These are phyloP conservation scores for Coemansia aciculifera DNA, from an alignment of 192 early-diverging fungal genomes.

Conservation along the genomic window DNA sequence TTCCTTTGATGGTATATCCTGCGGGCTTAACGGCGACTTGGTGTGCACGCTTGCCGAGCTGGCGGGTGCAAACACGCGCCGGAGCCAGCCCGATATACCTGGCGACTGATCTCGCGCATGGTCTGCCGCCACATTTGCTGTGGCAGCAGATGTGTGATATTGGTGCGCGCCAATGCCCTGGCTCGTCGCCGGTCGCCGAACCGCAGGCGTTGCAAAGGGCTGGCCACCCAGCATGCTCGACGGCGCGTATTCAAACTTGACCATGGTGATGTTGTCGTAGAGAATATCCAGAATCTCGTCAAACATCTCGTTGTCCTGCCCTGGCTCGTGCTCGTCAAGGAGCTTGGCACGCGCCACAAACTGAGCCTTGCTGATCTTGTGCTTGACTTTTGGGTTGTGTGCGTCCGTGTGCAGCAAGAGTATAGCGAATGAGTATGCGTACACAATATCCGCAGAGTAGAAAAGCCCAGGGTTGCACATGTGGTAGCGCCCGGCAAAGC, in stretches of 20 bases:
- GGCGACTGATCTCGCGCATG: constrained; percentile 19
- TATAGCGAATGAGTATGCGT: constrained; percentile 78
- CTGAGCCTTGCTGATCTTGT: constrained; percentile 81
- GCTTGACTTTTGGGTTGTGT: constrained; percentile 76
- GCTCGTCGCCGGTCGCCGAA: not conserved
- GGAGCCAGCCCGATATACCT: constrained; percentile 45
- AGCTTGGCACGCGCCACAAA: constrained; percentile 70
- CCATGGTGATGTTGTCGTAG: constrained; percentile 55
- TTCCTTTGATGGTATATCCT: constrained; percentile 42
- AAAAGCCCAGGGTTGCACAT: constrained; percentile 67
- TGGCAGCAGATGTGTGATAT: not conserved
- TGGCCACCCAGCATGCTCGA: constrained; percentile 4
- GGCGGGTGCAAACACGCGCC: constrained; percentile 45
- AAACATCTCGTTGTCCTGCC: constrained; percentile 56
- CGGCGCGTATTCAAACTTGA: constrained; percentile 53
- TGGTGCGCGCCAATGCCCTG: not conserved
- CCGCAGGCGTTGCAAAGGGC: not conserved
- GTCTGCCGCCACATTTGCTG: not conserved
- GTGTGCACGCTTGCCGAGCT: not conserved
- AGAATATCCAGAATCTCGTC: constrained; percentile 72
- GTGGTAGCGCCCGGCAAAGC: constrained; percentile 74
- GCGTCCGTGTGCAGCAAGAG: constrained; percentile 85
- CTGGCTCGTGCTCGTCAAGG: constrained; percentile 61
- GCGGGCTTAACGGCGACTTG: constrained; percentile 33
- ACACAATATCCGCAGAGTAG: constrained; percentile 64